A percentile compares a stretch with the other conserved stretches of the same genome.
phyloP scores from a whole-genome alignment of 2,329 filamentous ascomycete genomes.

The Fusarium coicis region DNA sequence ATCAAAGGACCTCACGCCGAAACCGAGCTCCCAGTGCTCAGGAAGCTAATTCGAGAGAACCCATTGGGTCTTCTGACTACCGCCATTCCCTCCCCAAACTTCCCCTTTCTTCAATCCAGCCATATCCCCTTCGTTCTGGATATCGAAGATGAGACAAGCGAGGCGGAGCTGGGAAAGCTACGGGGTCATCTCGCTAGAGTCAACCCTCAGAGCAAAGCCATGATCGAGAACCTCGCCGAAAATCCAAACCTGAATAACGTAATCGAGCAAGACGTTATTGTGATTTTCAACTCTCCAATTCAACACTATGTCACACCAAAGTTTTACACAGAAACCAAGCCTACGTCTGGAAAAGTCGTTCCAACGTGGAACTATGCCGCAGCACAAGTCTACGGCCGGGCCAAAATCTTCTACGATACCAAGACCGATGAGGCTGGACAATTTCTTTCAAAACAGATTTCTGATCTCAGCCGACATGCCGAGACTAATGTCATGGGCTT shows the following conservation, averaged over 20 bases:
- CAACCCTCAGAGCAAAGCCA: constrained; percentile 72
- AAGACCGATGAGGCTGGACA: constrained; percentile 54
- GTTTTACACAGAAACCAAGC: constrained; percentile 75
- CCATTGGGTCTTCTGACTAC: constrained; percentile 73
- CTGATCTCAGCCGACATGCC: constrained; percentile 61
- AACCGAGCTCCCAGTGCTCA: constrained; percentile 58
- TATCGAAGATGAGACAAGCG: constrained; percentile 53
- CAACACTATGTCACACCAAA: constrained; percentile 76
- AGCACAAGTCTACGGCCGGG: constrained; percentile 70
- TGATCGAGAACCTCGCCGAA: constrained; percentile 58
- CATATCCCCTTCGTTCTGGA: constrained; percentile 72
- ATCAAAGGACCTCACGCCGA: constrained; percentile 66
- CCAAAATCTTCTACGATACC: constrained; percentile 63
- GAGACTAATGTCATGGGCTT: constrained; percentile 69
- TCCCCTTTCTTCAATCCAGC: constrained; percentile 65
- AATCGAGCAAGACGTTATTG: constrained; percentile 65
- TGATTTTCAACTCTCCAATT: constrained; percentile 68
- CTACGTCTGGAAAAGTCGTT: constrained; percentile 71
- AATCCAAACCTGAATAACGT: constrained; percentile 36
- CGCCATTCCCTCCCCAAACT: constrained; percentile 61
- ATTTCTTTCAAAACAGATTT: constrained; percentile 62
- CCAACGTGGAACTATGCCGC: constrained; percentile 78
- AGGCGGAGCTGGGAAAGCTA: constrained; percentile 57
- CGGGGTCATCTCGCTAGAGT: constrained; percentile 70
- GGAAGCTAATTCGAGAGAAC: constrained; percentile 67